Percentiles rank a stretch among this genome's conserved stretches.
These are phyloP conservation scores for Yamadazyma taylorii DNA, from an alignment of 1,139 yeast species.

Conservation along the genomic window DNA sequence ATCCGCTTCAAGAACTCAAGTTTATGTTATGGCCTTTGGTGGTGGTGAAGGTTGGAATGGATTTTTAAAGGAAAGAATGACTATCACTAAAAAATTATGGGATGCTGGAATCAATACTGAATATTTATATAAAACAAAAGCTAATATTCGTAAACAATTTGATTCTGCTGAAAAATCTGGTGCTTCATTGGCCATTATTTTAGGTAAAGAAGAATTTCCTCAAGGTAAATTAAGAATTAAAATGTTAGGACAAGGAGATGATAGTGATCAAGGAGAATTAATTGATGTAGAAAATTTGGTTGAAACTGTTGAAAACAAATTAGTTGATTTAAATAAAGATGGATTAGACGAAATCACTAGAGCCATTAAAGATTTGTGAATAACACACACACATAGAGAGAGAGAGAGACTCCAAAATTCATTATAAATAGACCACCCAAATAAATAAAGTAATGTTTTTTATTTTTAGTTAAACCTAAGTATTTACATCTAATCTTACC, in stretches of 20 bases:
- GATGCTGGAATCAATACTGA: conserved; percentile 85
- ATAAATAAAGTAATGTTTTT: conserved; percentile 2
- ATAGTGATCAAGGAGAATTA: conserved; percentile 84
- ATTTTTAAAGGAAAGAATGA: conserved; percentile 87
- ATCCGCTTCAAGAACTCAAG: conserved; percentile 87
- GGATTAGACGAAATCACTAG: conserved; percentile 61
- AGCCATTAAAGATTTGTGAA: conserved; percentile 46
- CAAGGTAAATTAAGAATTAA: conserved; percentile 84
- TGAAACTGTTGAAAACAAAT: conserved; percentile 52
- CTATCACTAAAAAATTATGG: conserved; percentile 81
- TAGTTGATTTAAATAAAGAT: conserved; percentile 41
- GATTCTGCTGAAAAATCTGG: conserved; percentile 97
- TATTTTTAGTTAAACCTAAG: not conserved
- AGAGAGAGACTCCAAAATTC: too few species aligned
- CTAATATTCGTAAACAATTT: conserved; percentile 92
- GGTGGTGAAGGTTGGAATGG: conserved; percentile 97
- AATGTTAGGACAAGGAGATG: conserved; percentile 84
- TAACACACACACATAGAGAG: not conserved
- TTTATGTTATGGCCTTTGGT: conserved; percentile 95
- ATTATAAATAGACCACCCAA: too few species aligned
- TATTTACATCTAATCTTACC: conserved; percentile 24
- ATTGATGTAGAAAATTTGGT: conserved; percentile 62
- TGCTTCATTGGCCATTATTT: conserved; percentile 84
- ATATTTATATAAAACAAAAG: conserved; percentile 86
- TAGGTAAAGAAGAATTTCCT: conserved; percentile 90